Evolutionary conservation across 1,284 basidiomycete genomes (phyloP), one percentile per base, ranked within the genome.

Genomic region (Cryptococcus depauperatus): DNA sequence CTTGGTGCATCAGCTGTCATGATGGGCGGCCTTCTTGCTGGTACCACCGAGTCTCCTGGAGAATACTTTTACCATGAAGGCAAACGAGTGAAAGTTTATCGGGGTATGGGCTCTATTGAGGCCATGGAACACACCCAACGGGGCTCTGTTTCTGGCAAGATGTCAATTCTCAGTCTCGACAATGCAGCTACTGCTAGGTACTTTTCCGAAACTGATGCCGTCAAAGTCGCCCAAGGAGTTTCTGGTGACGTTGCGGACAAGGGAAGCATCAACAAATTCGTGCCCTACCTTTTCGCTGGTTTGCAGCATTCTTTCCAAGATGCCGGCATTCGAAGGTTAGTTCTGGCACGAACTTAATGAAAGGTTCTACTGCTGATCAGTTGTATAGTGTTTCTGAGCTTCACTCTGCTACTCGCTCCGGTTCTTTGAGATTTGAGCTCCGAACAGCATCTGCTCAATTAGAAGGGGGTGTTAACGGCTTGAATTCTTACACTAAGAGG

Each of bases 61-160:
- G 92, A 97, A 73, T 99, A 96, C 77, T 97, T 93, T 71, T 96
- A 93, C 73, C 90, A 96, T 68, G 92, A 97, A 61, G 93, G 93
- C 58, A 93, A 96, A 77, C 83, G 95, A 37, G 87, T 98, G 67
- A 99, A 99, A 77, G 82, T 92, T 32, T 99, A 98, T 75, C 84
- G 95, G 51, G 93, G 95, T 10, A 98, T 98, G 93, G 93, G 93
- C 33, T 88, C 84, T 59, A 77, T 95, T 59, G 91, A 95, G 73
- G 91, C 91, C 10, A 96, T 96, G 91, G 88, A 91, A 61, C 82
- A 89, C 64, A 83, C 84, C 62, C 71, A 66, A 45, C 57, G 54
- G 35, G 61, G 74, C 52, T 53, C 65, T 27, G 59, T 54, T 49
- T 56, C 82, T 77, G 69, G 76, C 74, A 53, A 60, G 35, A 44